Percentiles rank a stretch among this genome's conserved stretches.
phyloP scores from a whole-genome alignment of 2,329 filamentous ascomycete genomes.

The Fusarium torreyae region DNA sequence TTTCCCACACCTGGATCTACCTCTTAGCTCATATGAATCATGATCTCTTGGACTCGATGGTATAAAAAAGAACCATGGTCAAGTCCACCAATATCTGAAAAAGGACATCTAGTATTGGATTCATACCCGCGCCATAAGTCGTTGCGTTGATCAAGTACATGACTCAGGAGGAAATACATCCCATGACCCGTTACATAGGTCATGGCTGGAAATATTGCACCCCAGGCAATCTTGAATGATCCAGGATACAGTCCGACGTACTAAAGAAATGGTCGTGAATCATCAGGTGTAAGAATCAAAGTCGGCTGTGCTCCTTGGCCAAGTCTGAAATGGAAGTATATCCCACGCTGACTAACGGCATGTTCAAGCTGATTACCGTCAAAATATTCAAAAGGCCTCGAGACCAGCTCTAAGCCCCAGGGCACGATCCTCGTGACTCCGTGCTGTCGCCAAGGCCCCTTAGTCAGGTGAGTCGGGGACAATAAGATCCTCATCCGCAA shows the following conservation, averaged over 20 bases:
- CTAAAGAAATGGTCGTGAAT: constrained; percentile 12
- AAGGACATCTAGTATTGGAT: background rate
- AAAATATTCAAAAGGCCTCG: constrained; percentile 15
- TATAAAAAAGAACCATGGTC: constrained; percentile 7
- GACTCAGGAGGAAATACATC: background rate
- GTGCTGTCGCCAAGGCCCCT: constrained; percentile 20
- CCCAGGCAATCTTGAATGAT: background rate
- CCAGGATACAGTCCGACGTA: background rate
- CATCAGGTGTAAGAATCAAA: constrained; percentile 9
- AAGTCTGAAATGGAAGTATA: background rate
- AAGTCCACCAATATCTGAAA: constrained; percentile 2
- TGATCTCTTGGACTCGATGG: constrained; percentile 7
- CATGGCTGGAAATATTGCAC: background rate
- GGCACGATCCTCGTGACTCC: background rate
- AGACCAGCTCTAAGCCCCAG: constrained; percentile 39
- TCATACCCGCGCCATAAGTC: background rate
- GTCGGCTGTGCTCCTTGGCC: background rate
- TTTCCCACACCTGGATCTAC: constrained; percentile 21
- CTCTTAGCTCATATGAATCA: constrained; percentile 20
- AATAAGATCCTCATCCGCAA: constrained; percentile 53
- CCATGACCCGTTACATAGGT: background rate
- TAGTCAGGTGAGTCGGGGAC: constrained; percentile 54
- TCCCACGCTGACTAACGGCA: constrained; percentile 2
- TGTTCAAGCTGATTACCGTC: constrained; percentile 14
- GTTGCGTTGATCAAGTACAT: background rate